Conservation (phyloP, 2,329 filamentous ascomycete genomes). For the Cercospora nicotianae region DNA sequence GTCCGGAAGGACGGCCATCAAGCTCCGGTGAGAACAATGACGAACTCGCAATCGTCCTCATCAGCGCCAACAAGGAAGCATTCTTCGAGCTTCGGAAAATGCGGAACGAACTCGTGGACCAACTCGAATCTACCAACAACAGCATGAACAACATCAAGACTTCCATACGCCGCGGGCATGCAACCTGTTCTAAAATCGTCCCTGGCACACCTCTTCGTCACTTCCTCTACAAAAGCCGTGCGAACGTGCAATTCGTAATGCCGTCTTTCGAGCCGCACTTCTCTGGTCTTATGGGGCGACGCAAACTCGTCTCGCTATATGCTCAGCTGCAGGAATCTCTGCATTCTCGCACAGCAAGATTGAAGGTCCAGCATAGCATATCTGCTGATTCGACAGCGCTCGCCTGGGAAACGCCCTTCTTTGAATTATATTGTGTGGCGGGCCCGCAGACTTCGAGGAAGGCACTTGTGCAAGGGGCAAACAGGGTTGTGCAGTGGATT, state of each 20-base stretch:
- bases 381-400: slow-evolving; percentile 74
- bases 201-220: slow-evolving; percentile 80
- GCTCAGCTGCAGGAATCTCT: slow-evolving; percentile 78
- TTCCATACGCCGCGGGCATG: slow-evolving; percentile 70
- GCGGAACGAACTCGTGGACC: slow-evolving; percentile 62
- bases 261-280: slow-evolving; percentile 75
- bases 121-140: slow-evolving; percentile 69
- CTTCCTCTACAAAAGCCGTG: slow-evolving; percentile 92
- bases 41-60: slow-evolving; percentile 83
- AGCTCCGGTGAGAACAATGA: slow-evolving; percentile 49
- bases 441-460: slow-evolving; percentile 64
- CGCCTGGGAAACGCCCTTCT: slow-evolving; percentile 86
- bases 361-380: slow-evolving; percentile 82
- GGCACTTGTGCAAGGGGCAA: slow-evolving; percentile 79
- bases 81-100: slow-evolving; percentile 85
- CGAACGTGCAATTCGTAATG: slow-evolving; percentile 96
- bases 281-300: slow-evolving; percentile 35
- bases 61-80: slow-evolving; percentile 88
- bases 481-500: slow-evolving; percentile 88
- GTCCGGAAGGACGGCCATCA: slow-evolving; percentile 37
- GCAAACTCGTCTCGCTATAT: slow-evolving; percentile 76
- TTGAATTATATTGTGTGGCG: slow-evolving; percentile 95
- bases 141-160: slow-evolving; percentile 72
- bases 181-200: slow-evolving; percentile 70
- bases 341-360: slow-evolving; percentile 79